Evolutionary conservation across 2,329 filamentous ascomycete genomes (phyloP).

Genomic region (Talaromyces marneffei): DNA sequence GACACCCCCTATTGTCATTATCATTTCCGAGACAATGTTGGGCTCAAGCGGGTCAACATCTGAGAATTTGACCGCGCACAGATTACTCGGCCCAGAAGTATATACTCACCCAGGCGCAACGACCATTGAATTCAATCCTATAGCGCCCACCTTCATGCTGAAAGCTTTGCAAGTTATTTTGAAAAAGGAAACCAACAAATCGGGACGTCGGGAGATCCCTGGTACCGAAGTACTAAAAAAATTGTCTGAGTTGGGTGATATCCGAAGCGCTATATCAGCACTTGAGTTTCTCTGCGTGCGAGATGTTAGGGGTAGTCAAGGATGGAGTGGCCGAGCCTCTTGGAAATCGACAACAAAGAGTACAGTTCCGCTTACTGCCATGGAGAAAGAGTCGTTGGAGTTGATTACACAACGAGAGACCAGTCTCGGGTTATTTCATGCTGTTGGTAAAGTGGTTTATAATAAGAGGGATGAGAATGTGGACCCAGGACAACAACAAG

Average conservation of each 20-base stretch:
- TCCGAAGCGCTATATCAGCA: slow-evolving; percentile 85
- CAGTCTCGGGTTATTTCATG: slow-evolving; percentile 90
- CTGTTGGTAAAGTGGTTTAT: slow-evolving; percentile 91
- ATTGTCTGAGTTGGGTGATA: slow-evolving; percentile 81
- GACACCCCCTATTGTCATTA: slow-evolving; percentile 71
- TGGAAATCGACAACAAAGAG: slow-evolving; percentile 59
- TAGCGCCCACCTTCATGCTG: slow-evolving; percentile 76
- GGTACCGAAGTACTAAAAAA: slow-evolving; percentile 71
- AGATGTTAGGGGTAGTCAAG: slow-evolving; percentile 65
- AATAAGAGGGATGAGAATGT: slow-evolving; percentile 75
- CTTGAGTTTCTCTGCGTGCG: slow-evolving; percentile 88
- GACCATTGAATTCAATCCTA: slow-evolving; percentile 85
- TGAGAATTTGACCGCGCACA: slow-evolving; percentile 89
- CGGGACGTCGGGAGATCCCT: slow-evolving; percentile 67
- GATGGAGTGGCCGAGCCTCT: slow-evolving; percentile 68
- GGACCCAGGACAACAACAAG: slow-evolving; percentile 32
- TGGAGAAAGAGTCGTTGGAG: slow-evolving; percentile 73
- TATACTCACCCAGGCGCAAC: slow-evolving; percentile 71
- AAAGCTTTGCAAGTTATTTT: slow-evolving; percentile 80
- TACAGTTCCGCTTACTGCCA: slow-evolving; percentile 56
- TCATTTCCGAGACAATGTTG: slow-evolving; percentile 85
- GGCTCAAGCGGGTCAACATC: slow-evolving; percentile 78
- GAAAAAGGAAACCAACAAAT: slow-evolving; percentile 75
- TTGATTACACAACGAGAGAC: slow-evolving; percentile 81
- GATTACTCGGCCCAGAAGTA: slow-evolving; percentile 80